Evolutionary conservation across 768 basidiomycete species (phyloP), one percentile per base, ranked within the genome.

Genomic region (Tricholoma hemisulphureum): DNA sequence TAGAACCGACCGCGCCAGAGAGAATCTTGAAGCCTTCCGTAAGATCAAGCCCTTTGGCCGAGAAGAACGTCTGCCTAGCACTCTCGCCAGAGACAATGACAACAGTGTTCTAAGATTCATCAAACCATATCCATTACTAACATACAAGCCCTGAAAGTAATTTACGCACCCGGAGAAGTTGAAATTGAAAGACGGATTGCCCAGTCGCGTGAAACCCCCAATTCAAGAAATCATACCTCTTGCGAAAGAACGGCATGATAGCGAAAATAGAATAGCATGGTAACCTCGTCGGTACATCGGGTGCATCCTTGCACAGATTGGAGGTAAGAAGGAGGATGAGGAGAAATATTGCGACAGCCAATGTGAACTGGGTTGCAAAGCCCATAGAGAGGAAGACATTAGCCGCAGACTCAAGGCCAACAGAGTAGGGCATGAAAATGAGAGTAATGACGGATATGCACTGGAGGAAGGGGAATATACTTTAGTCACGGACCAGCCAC

Each of bases 11-110:
- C 55, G 87, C 88, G 51, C 89, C 89, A 51, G 87, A 88, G 59
- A 92, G 79, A 65, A 89, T 82, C 65, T 85, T 88, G 77, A 89
- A 91, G 5, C 88, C 89, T 75, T 89, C 88, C 39, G 84, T 86
- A 51, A 92, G 80, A 70, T 91, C 88, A 60, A 92, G 82, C 20
- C 81, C 81, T 71, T 83, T 85, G 56, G 86, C 83, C 2, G 80
- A 79, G 65, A 91, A 88, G 72, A 91, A 91, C 3, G 83, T 78
- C 55, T 82, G 80, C 56, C 89, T 77, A 14, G 83, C 89, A 31
- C 76, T 78, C 66, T 89, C 87, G 53, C 89, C 90, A 37, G 89
- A 91, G 37, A 91, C 81, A 31, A 87, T 88, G 53, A 92, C 78
- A 62, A 92, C 88, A 3, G 80, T 85, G 61, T 87, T 84, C 89